phyloP scores from a whole-genome alignment of 2,329 filamentous ascomycete species.

The Epichloe aotearoae region DNA sequence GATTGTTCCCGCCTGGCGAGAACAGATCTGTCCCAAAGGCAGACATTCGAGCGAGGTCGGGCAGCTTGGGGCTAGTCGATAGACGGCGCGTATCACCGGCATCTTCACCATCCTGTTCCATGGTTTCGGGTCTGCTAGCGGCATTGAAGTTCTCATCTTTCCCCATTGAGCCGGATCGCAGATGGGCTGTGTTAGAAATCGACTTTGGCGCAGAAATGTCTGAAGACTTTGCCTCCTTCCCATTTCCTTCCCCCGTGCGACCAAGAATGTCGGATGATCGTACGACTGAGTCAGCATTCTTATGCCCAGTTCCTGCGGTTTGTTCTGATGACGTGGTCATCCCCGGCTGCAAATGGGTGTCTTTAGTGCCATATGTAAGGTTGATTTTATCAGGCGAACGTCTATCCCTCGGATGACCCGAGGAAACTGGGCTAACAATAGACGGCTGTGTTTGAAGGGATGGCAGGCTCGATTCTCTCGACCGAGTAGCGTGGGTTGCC shows the following conservation, averaged over 20 bases:
- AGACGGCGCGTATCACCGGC: constrained; percentile 12
- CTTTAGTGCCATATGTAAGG: background rate
- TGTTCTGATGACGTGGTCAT: background rate
- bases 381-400: constrained; percentile 1
- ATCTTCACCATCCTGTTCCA: background rate
- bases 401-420: background rate
- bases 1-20: constrained; percentile 12
- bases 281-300: background rate
- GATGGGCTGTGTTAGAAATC: constrained; percentile 12
- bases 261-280: constrained; percentile 63
- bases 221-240: constrained; percentile 40
- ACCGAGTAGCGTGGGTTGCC: background rate
- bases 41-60: constrained; percentile 44
- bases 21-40: constrained; percentile 48
- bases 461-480: constrained; percentile 4
- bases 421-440: background rate
- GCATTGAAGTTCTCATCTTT: background rate
- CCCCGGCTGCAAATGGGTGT: background rate
- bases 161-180: background rate
- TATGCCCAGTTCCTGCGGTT: background rate
- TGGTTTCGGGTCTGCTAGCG: background rate
- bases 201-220: constrained; percentile 45
- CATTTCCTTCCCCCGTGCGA: constrained; percentile 52
- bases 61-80: constrained; percentile 44
- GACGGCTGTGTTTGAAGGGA: constrained; percentile 5